phyloP scores from a whole-genome alignment of 2,329 filamentous ascomycete species.

The Fusarium tuaranense region DNA sequence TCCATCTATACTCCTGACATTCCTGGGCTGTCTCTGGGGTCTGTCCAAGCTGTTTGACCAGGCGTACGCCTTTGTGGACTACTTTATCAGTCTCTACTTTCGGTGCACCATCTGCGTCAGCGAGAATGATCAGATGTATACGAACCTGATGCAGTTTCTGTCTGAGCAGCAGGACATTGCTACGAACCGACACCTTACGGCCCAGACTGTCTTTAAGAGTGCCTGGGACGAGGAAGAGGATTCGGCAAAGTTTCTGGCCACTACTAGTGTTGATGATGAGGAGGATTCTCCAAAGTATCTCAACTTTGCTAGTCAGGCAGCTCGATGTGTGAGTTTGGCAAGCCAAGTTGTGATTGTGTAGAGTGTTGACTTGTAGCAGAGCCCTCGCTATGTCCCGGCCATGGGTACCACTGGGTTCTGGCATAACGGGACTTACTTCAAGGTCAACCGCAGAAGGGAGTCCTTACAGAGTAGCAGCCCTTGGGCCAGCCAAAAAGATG shows the following conservation, averaged over 20 bases:
- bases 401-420: conserved; percentile 66
- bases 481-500: conserved; percentile 59
- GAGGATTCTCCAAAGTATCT: conserved; percentile 57
- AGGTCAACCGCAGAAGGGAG: conserved; percentile 59
- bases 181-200: conserved; percentile 64
- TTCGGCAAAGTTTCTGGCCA: conserved; percentile 52
- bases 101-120: conserved; percentile 65
- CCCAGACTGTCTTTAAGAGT: conserved; percentile 65
- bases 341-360: not conserved
- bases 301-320: conserved; percentile 70
- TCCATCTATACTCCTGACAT: conserved; percentile 59
- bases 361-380: conserved; percentile 41
- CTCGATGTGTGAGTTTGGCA: conserved; percentile 56
- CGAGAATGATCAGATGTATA: conserved; percentile 68
- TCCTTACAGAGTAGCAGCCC: conserved; percentile 49
- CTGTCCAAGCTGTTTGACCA: conserved; percentile 52
- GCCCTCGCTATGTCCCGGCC: conserved; percentile 66
- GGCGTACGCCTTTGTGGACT: conserved; percentile 49
- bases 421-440: conserved; percentile 64
- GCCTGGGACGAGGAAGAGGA: conserved; percentile 69
- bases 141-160: conserved; percentile 69
- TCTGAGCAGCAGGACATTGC: conserved; percentile 63
- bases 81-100: conserved; percentile 58
- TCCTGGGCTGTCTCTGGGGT: conserved; percentile 62
- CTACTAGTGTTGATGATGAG: conserved; percentile 53